Evolutionary conservation across 2,329 filamentous ascomycete species (phyloP).

Genomic region (Ascochyta koolunga): DNA sequence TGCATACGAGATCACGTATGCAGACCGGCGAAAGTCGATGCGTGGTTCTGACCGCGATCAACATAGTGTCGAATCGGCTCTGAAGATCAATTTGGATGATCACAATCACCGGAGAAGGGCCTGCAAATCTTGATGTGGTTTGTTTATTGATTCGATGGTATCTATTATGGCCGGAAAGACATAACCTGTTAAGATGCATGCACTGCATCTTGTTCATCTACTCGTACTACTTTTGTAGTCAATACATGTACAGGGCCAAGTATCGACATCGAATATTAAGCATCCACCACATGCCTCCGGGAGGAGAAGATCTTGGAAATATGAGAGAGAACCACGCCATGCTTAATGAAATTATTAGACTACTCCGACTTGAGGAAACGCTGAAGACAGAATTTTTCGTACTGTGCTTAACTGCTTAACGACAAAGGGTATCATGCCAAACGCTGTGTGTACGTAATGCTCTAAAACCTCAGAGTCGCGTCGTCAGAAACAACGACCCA

Average conservation of each 20-base stretch:
- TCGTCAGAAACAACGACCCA: constrained; percentile 39
- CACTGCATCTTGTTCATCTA: background rate
- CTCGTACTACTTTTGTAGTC: constrained; percentile 10
- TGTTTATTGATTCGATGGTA: background rate
- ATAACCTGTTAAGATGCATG: background rate
- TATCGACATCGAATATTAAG: constrained; percentile 35
- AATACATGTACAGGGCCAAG: constrained; percentile 25
- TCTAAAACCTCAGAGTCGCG: constrained; percentile 38
- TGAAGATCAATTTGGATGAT: background rate
- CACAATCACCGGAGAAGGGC: background rate
- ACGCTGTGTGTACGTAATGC: constrained; percentile 14
- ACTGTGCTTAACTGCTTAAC: constrained; percentile 1
- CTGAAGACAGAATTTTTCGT: constrained; percentile 5
- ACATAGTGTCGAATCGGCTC: background rate
- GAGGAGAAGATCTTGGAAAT: constrained; percentile 6
- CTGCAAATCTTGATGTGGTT: background rate
- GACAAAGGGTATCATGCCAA: constrained; percentile 32
- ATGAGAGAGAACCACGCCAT: constrained; percentile 19
- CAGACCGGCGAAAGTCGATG: background rate
- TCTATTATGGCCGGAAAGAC: background rate
- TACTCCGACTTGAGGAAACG: constrained; percentile 21
- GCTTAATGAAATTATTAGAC: constrained; percentile 22
- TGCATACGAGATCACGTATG: background rate
- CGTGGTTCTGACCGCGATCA: background rate
- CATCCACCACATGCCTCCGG: constrained; percentile 11